Evolutionary conservation across 139 green algal species (phyloP).

Genomic region (Chlorella sorokiniana): DNA sequence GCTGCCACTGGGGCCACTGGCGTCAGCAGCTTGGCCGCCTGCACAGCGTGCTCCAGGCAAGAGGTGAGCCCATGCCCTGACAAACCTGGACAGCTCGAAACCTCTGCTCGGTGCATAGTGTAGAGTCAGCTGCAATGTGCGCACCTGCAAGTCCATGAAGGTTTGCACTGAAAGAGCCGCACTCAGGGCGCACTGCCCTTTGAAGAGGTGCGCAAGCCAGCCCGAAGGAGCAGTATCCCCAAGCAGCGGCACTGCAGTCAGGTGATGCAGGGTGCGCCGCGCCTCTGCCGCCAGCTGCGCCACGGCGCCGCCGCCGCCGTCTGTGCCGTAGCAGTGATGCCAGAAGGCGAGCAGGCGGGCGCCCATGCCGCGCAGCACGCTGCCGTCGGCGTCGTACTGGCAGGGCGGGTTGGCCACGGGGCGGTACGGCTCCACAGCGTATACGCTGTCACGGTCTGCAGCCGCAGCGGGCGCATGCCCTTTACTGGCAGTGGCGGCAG

Average conservation of each 20-base stretch:
- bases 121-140: not conserved
- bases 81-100: no score
- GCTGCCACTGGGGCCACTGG: no score
- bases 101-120: not conserved
- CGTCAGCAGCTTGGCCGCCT: no score
- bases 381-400: constrained; percentile 9
- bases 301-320: constrained; percentile 10
- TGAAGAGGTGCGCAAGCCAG: not conserved
- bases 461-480: not conserved
- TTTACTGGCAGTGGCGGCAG: not conserved
- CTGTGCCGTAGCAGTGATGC: constrained; percentile 19
- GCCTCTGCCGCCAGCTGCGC: not conserved
- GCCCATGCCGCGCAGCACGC: constrained; percentile 21
- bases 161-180: not conserved
- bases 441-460: not conserved
- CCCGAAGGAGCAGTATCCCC: not conserved
- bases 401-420: constrained; percentile 1
- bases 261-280: not conserved
- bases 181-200: not conserved
- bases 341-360: not conserved
- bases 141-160: not conserved
- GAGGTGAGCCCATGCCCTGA: no score
- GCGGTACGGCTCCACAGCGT: not conserved
- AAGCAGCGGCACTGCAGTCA: not conserved
- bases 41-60: no score